Conservation (phyloP, 306 rosid genomes). For the Quercus bicolor region DNA sequence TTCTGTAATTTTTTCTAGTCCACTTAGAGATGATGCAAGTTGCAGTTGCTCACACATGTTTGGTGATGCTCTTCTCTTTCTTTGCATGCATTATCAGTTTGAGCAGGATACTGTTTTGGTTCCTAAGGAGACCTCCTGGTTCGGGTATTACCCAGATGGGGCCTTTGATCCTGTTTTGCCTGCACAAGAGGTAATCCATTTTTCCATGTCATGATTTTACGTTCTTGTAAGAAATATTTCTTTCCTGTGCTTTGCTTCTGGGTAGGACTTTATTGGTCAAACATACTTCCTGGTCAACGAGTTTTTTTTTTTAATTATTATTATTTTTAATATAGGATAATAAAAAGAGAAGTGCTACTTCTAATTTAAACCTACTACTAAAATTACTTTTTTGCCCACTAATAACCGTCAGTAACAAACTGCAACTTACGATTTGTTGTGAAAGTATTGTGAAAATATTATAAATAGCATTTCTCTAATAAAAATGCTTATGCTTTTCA, state of each 20-base stretch:
- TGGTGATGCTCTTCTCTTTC: slow-evolving; percentile 3
- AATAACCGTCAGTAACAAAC: no score
- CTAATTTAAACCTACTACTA: no score
- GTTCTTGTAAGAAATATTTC: background rate
- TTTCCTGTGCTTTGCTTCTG: background rate
- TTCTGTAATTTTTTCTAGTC: slow-evolving; percentile 12
- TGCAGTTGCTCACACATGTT: background rate
- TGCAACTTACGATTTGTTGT: no score
- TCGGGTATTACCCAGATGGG: slow-evolving; percentile 68
- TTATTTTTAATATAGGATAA: background rate
- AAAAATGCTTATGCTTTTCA: background rate
- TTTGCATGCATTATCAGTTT: slow-evolving; percentile 39
- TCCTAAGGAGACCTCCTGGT: slow-evolving; percentile 78
- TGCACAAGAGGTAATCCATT: slow-evolving; percentile 50
- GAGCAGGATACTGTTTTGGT: slow-evolving; percentile 51
- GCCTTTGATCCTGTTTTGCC: slow-evolving; percentile 46
- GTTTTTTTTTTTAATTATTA: background rate
- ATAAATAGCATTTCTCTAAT: fast-evolving
- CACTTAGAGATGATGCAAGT: background rate
- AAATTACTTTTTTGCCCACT: no score
- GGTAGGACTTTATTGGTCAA: background rate
- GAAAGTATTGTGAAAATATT: no score
- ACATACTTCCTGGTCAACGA: background rate
- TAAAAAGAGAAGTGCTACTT: background rate
- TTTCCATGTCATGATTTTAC: slow-evolving; percentile 7